Evolutionary conservation across 1,139 yeast genomes (phyloP).

Genomic region (Yamadazyma friedrichii): DNA sequence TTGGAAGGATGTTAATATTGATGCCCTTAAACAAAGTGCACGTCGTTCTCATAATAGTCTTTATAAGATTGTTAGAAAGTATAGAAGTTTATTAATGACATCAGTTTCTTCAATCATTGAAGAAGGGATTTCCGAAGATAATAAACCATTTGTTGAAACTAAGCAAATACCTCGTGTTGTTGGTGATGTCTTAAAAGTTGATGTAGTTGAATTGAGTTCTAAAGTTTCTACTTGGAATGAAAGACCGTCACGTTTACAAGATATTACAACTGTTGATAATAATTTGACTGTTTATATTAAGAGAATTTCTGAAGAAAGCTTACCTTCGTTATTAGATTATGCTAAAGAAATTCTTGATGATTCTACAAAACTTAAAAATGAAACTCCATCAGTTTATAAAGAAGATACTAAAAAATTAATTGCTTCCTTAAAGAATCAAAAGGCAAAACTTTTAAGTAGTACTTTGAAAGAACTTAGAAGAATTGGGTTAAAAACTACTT

Average conservation of each 20-base stretch:
- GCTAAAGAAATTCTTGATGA: conserved; percentile 56
- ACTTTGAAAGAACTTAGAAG: conserved; percentile 69
- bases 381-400: conserved; percentile 70
- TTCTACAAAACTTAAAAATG: conserved; percentile 63
- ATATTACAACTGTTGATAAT: conserved; percentile 47
- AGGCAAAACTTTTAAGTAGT: conserved; percentile 74
- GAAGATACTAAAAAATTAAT: conserved; percentile 75
- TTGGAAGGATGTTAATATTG: conserved; percentile 96
- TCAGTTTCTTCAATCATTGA: conserved; percentile 60
- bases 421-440: conserved; percentile 76
- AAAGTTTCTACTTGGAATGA: conserved; percentile 46
- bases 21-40: conserved; percentile 91
- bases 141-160: conserved; percentile 9
- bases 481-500: conserved; percentile 70
- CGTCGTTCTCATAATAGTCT: conserved; percentile 80
- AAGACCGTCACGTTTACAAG: conserved; percentile 56
- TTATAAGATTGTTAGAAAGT: conserved; percentile 82
- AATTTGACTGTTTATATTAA: conserved; percentile 54
- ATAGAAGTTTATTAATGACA: conserved; percentile 59
- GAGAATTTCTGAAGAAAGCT: conserved; percentile 30
- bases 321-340: conserved; percentile 47
- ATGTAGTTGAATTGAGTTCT: conserved; percentile 18
- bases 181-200: conserved; percentile 17
- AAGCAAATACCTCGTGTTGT: conserved; percentile 14
- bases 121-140: conserved; percentile 45